Conservation (phyloP, 129 eudicot species). For the Artemisia annua region DNA sequence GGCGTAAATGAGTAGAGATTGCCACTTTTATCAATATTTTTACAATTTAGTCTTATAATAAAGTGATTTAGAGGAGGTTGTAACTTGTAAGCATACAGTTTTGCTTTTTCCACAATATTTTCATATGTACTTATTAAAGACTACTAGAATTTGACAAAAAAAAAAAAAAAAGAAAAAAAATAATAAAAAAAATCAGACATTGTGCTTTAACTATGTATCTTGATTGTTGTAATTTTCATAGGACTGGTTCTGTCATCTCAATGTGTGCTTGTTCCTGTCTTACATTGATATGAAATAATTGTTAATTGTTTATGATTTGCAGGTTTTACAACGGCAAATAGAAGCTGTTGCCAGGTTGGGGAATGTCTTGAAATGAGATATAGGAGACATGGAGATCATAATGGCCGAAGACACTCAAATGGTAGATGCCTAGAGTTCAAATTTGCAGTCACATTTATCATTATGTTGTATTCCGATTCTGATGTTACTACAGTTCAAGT, state of each 20-base stretch:
- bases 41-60: too few relatives aligned
- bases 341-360: conserved; percentile 88
- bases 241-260: background rate
- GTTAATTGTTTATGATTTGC: background rate
- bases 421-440: conserved; percentile 37
- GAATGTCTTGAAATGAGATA: conserved; percentile 79
- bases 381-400: conserved; percentile 90
- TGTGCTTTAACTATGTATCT: background rate
- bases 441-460: background rate
- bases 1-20: background rate
- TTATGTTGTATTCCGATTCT: conserved; percentile 20
- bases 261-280: background rate
- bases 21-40: background rate
- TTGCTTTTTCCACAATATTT: too few relatives aligned
- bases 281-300: background rate
- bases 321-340: conserved; percentile 94
- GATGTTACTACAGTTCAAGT: conserved; percentile 2
- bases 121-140: too few relatives aligned
- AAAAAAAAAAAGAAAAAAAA: too few relatives aligned
- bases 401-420: conserved; percentile 85
- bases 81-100: too few relatives aligned
- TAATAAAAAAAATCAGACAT: background rate
- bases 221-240: background rate
- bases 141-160: background rate
- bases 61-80: too few relatives aligned